These are phyloP conservation scores for Trichoderma guizhouense DNA, from an alignment of 2,329 filamentous ascomycete genomes.

Conservation along the genomic window DNA sequence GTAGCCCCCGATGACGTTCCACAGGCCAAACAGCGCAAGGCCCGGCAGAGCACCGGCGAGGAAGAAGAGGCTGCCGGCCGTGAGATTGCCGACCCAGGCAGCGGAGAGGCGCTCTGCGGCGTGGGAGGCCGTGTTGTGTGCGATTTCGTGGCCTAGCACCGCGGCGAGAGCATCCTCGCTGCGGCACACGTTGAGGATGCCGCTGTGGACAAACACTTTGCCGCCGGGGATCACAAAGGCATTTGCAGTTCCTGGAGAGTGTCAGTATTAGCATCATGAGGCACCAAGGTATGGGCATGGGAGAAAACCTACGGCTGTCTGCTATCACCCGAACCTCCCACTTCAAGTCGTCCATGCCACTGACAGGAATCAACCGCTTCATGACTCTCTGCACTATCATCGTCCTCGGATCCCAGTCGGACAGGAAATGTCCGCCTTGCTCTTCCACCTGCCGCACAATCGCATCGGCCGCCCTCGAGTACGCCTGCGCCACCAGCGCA, in stretches of 20 bases:
- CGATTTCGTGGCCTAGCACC: constrained; percentile 76
- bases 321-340: constrained; percentile 77
- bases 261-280: neutral
- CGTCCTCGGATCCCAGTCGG: constrained; percentile 55
- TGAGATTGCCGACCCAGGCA: constrained; percentile 49
- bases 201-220: constrained; percentile 76
- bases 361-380: constrained; percentile 62
- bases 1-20: constrained; percentile 43
- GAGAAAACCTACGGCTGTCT: constrained; percentile 45
- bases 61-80: constrained; percentile 49
- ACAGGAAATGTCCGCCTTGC: constrained; percentile 54
- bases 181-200: constrained; percentile 64
- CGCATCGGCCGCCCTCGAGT: constrained; percentile 26
- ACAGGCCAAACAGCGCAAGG: constrained; percentile 36
- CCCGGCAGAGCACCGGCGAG: constrained; percentile 45
- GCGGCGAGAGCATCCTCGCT: constrained; percentile 69
- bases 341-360: constrained; percentile 53
- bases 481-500: constrained; percentile 48
- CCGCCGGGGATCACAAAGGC: constrained; percentile 76
- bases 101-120: constrained; percentile 60
- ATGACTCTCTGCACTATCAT: constrained; percentile 61
- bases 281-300: neutral
- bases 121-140: constrained; percentile 70
- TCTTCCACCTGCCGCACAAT: constrained; percentile 53
- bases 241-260: constrained; percentile 51